phyloP scores from a whole-genome alignment of 371 early-diverging fungal genomes.

The Actinomucor elegans region DNA sequence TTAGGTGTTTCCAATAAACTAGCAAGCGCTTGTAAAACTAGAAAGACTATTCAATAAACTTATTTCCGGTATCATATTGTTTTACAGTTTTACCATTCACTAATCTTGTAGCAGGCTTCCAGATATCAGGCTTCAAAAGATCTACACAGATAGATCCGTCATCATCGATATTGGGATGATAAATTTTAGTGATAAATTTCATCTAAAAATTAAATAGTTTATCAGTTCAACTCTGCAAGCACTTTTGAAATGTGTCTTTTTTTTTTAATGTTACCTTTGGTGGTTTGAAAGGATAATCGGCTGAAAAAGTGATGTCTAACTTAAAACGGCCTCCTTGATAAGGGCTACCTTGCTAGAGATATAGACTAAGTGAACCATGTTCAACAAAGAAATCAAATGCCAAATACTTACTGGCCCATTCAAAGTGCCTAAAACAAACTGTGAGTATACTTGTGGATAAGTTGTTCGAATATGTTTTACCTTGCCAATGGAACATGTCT shows the following conservation, averaged over 20 bases:
- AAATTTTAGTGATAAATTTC: conserved; percentile 83
- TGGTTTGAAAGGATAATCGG: conserved; percentile 94
- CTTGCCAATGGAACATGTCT: conserved; percentile 82
- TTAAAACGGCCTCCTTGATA: conserved; percentile 87
- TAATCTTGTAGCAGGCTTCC: conserved; percentile 90
- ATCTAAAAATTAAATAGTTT: too few species aligned
- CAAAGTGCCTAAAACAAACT: conserved; percentile 32
- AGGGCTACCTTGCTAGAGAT: conserved; percentile 61
- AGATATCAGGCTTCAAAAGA: conserved; percentile 83
- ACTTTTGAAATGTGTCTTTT: too few species aligned
- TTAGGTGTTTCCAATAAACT: conserved; percentile 81
- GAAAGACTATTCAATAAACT: not conserved
- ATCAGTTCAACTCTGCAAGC: too few species aligned
- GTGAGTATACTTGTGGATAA: not conserved
- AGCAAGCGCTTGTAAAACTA: conserved; percentile 73
- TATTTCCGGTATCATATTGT: not conserved
- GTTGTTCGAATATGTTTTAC: conserved; percentile 27
- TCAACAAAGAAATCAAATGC: conserved; percentile 6
- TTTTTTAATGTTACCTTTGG: conserved; percentile 70
- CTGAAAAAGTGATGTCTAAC: conserved; percentile 76
- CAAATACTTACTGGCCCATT: conserved; percentile 44
- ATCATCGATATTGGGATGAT: conserved; percentile 94
- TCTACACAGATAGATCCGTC: conserved; percentile 81
- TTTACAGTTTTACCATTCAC: conserved; percentile 42
- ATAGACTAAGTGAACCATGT: not conserved